Evolutionary conservation across 139 green algal species (phyloP).

Genomic region (Coelastrella sp.): DNA sequence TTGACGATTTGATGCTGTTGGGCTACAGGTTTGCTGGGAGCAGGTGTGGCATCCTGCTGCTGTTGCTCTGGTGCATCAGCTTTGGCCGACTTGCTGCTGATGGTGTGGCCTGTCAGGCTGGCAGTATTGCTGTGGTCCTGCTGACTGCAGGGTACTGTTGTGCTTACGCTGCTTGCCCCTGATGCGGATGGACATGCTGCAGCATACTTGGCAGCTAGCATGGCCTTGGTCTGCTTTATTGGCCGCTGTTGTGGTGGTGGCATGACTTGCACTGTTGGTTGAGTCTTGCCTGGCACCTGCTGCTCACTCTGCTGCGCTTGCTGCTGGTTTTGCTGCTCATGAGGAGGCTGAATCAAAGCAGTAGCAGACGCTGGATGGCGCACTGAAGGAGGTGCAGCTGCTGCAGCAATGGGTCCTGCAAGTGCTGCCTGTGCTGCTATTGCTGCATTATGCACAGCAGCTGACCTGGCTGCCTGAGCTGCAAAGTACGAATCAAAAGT

Average conservation of each 20-base stretch:
- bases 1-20: not conserved
- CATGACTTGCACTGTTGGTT: not conserved
- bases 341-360: no score
- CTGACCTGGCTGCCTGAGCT: not conserved
- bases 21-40: not conserved
- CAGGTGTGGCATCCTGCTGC: no score
- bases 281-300: not conserved
- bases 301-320: not conserved
- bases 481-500: not conserved
- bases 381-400: not conserved
- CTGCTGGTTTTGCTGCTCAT: not conserved
- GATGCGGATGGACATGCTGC: not conserved
- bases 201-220: conserved; percentile 31
- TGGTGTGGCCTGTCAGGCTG: no score
- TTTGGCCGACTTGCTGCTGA: no score
- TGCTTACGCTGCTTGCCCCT: not conserved
- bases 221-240: conserved; percentile 3
- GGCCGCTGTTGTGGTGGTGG: not conserved
- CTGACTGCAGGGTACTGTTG: not conserved
- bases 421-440: not conserved
- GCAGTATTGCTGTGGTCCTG: not conserved
- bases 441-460: not conserved
- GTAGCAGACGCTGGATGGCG: not conserved
- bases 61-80: no score
- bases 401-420: not conserved